Base-by-base conservation (phyloP, 352 stramenopile genomes). In the Pythium rishiriense region DNA sequence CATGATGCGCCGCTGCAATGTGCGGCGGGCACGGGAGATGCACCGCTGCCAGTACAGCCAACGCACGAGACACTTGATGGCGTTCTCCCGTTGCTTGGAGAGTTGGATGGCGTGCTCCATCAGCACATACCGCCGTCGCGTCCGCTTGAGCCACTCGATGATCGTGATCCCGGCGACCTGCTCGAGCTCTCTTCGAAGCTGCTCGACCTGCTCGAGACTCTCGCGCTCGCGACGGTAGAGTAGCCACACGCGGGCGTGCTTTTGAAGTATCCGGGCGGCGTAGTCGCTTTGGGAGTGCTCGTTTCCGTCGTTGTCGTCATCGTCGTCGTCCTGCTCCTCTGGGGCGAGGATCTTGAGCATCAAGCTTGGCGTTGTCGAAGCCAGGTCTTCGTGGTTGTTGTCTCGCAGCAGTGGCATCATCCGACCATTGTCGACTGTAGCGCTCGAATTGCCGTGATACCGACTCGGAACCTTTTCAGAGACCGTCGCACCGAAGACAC, bases 401-500 rank as follows among this genome's bases (percentile, higher is more conserved):
- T 35, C 31, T 35, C 31, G 31, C 31, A n/a, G n/a, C n/a, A n/a
- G 31, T 35, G 31, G 31, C 31, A 10, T n/a, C n/a, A n/a, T n/a
- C n/a, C 31, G 31, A 35, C 31, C 31, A 35, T 35, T 10, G 31
- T 35, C 31, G 31, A 10, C 10, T 11, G 31, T 10, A 35, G 31
- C 31, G 31, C 31, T 5, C 31, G n/a, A n/a, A n/a, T 35, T 35
- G 5, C 31, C 31, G 10, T 35, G 5, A 5, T 35, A 10, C 31
- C 31, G 31, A 10, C 31, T 35, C 31, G 5, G 31, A 35, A 11
- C 31, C 31, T 10, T 35, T 10, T 12, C 37, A 17, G 9, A 4
- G 1, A 29, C 1, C 12, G 57, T 59, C 6, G 50, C 37, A 1
- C 70, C 70, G 53, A 86, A 85, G 15, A 84, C 70, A 35, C 75